phyloP scores from a whole-genome alignment of 2,329 filamentous ascomycete genomes.

The Apiospora rasikravindrae region DNA sequence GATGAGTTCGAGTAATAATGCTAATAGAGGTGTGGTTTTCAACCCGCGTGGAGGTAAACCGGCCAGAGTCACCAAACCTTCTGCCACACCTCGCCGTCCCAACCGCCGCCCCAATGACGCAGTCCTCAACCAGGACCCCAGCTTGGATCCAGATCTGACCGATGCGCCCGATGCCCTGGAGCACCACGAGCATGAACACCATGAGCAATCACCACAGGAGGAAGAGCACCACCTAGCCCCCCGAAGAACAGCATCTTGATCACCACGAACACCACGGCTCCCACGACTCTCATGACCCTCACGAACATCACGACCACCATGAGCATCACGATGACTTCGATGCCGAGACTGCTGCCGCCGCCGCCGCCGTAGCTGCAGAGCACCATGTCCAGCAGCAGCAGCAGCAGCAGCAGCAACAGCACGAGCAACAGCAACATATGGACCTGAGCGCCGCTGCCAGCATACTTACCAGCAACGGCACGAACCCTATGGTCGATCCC shows the following conservation, averaged over 20 bases:
- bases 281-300: constrained; percentile 10
- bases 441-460: constrained; percentile 37
- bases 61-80: constrained; percentile 24
- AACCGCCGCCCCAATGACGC: constrained; percentile 24
- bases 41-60: constrained; percentile 23
- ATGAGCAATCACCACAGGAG: constrained; percentile 13
- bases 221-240: background rate
- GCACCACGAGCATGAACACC: constrained; percentile 13
- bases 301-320: constrained; percentile 19
- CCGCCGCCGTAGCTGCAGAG: constrained; percentile 21
- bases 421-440: constrained; percentile 38
- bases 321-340: constrained; percentile 23
- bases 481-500: constrained; percentile 37
- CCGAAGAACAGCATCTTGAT: constrained; percentile 12
- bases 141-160: constrained; percentile 21
- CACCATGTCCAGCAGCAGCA: constrained; percentile 23
- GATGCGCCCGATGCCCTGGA: constrained; percentile 18
- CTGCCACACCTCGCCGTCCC: constrained; percentile 24
- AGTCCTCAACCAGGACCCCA: constrained; percentile 26
- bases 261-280: constrained; percentile 13
- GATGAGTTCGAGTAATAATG: constrained; percentile 4
- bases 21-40: constrained; percentile 22
- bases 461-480: constrained; percentile 39
- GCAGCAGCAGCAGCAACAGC: constrained; percentile 35
- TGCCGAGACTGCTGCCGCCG: constrained; percentile 24